Evolutionary conservation across 345 rosid species (phyloP).

Genomic region (Arabis alpina): DNA sequence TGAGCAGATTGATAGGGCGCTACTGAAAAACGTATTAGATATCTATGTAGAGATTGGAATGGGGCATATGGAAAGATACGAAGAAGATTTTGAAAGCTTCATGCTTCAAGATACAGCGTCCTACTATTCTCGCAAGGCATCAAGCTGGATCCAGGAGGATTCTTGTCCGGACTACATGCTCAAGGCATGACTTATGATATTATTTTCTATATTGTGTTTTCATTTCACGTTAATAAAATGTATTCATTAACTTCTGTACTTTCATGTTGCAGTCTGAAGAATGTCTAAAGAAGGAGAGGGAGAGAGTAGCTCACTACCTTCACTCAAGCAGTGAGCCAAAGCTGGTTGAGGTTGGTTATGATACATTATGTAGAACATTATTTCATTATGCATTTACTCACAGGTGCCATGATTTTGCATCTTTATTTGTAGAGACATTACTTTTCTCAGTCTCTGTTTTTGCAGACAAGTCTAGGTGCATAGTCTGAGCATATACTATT

Average conservation of each 20-base stretch:
- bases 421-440: background rate
- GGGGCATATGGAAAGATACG: conserved; percentile 68
- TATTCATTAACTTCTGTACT: background rate
- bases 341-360: conserved; percentile 82
- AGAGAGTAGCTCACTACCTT: conserved; percentile 86
- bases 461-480: background rate
- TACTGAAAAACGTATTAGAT: conserved; percentile 76
- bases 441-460: background rate
- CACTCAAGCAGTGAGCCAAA: conserved; percentile 88
- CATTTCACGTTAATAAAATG: background rate
- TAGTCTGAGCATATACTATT: background rate
- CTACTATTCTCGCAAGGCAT: conserved; percentile 87
- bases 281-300: conserved; percentile 89
- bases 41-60: conserved; percentile 90
- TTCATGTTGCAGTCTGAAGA: conserved; percentile 76
- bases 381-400: background rate
- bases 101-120: conserved; percentile 73
- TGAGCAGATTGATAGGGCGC: conserved; percentile 78
- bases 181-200: conserved; percentile 54
- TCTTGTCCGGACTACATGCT: conserved; percentile 86
- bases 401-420: background rate
- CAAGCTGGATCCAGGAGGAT: conserved; percentile 79
- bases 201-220: background rate
- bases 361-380: background rate
- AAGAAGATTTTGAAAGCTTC: conserved; percentile 73